Evolutionary conservation across 2,329 filamentous ascomycete genomes (phyloP).

Genomic region (Alternaria rosae): DNA sequence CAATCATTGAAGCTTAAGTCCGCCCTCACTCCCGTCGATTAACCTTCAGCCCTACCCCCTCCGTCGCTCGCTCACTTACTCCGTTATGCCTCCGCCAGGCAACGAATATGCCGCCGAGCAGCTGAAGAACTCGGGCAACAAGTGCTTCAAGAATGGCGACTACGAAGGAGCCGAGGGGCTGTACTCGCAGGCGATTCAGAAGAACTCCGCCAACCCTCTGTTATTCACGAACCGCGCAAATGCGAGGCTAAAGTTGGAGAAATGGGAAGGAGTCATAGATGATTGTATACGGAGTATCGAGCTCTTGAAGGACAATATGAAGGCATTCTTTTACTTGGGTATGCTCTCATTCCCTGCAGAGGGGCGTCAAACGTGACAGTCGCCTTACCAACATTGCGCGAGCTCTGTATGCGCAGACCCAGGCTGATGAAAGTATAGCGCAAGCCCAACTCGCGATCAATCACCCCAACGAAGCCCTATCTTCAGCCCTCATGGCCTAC

Average conservation of each 20-base stretch:
- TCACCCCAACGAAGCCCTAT: constrained; percentile 75
- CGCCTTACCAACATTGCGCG: not conserved
- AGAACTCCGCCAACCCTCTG: constrained; percentile 77
- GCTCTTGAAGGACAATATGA: constrained; percentile 72
- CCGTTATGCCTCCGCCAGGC: constrained; percentile 34
- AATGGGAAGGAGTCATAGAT: constrained; percentile 76
- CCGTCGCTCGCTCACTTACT: constrained; percentile 1
- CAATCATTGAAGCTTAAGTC: constrained; percentile 33
- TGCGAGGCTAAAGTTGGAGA: constrained; percentile 75
- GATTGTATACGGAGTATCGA: constrained; percentile 80
- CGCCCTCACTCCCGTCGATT: constrained; percentile 27
- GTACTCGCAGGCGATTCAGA: constrained; percentile 81
- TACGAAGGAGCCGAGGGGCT: constrained; percentile 70
- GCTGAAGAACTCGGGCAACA: constrained; percentile 65
- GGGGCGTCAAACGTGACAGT: not conserved
- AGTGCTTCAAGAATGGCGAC: constrained; percentile 69
- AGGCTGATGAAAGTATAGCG: constrained; percentile 53
- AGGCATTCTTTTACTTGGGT: constrained; percentile 80
- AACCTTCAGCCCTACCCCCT: constrained; percentile 1
- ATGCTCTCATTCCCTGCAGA: constrained; percentile 16
- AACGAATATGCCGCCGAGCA: constrained; percentile 54
- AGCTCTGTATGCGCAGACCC: not conserved
- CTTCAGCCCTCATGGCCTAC: constrained; percentile 76
- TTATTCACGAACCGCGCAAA: constrained; percentile 92
- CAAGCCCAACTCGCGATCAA: constrained; percentile 81